Conservation (phyloP, 306 rosid genomes). For the Ceratonia siliqua region DNA sequence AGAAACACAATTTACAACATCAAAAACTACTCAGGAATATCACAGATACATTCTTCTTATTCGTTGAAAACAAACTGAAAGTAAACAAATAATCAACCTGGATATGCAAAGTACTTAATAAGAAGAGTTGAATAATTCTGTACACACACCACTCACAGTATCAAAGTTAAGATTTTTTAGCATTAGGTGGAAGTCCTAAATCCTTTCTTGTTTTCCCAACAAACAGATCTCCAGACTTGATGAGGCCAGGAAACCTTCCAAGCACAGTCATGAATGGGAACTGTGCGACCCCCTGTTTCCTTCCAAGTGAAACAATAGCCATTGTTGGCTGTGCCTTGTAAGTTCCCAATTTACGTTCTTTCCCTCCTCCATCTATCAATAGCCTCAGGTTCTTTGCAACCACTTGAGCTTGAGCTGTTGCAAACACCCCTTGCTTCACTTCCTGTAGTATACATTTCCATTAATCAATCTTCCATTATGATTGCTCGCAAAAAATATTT, state of each 20-base stretch:
- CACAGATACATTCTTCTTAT: conserved; percentile 24
- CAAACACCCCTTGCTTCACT: conserved; percentile 73
- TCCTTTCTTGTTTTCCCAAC: conserved; percentile 74
- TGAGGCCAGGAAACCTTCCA: conserved; percentile 64
- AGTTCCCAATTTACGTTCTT: conserved; percentile 46
- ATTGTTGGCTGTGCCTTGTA: conserved; percentile 51
- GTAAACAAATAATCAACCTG: conserved; percentile 29
- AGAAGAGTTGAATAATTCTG: conserved; percentile 16
- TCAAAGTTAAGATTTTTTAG: conserved; percentile 33
- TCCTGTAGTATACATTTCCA: conserved; percentile 48
- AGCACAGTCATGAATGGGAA: conserved; percentile 54
- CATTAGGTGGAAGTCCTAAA: conserved; percentile 53
- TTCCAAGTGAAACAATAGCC: conserved; percentile 73
- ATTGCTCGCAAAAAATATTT: background rate
- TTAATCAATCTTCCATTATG: conserved; percentile 10
- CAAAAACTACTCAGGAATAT: conserved; percentile 22
- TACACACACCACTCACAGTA: background rate
- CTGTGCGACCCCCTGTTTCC: conserved; percentile 70
- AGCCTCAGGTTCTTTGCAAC: conserved; percentile 72
- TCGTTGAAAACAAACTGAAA: background rate
- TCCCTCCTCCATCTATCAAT: conserved; percentile 48
- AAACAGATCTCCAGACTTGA: conserved; percentile 77
- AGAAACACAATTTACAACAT: conserved; percentile 3
- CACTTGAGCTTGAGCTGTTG: conserved; percentile 66
- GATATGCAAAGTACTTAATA: background rate